A percentile compares a stretch with the other conserved stretches of the same genome.
Evolutionary conservation across 257 asterid genomes (phyloP).

Genomic region (Dorcoceras hygrometricum): DNA sequence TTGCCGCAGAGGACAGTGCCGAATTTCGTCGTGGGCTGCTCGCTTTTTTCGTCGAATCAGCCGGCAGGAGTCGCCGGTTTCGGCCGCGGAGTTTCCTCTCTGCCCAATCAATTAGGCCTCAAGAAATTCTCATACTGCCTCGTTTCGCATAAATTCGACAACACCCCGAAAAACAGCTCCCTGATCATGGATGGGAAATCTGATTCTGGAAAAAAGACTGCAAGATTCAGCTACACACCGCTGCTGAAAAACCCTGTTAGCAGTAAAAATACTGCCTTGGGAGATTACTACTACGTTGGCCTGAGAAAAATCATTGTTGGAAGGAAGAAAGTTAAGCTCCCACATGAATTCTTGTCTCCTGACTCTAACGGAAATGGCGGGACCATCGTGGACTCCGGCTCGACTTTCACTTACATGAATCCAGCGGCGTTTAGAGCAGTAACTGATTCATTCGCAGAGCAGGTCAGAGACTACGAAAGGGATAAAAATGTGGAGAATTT

Average conservation of each 20-base stretch:
- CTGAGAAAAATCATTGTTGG: conserved; percentile 61
- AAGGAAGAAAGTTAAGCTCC: conserved; percentile 46
- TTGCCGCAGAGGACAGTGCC: conserved; percentile 36
- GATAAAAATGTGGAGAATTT: conserved; percentile 39
- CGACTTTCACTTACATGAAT: conserved; percentile 64
- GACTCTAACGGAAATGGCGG: conserved; percentile 70
- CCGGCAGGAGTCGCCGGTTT: conserved; percentile 90
- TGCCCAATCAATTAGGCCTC: conserved; percentile 69
- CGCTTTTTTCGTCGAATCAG: conserved; percentile 56
- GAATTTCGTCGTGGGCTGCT: conserved; percentile 74
- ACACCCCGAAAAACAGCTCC: conserved; percentile 41
- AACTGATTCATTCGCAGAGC: conserved; percentile 37
- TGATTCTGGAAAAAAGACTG: conserved; percentile 37
- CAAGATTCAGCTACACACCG: conserved; percentile 45
- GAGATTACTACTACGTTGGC: conserved; percentile 59
- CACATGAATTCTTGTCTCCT: conserved; percentile 39
- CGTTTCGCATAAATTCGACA: conserved; percentile 61
- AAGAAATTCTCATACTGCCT: conserved; percentile 75
- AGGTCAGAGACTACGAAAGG: conserved; percentile 49
- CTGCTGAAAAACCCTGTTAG: conserved; percentile 42
- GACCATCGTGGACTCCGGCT: conserved; percentile 83
- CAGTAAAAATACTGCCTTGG: conserved; percentile 30
- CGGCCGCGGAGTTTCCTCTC: conserved; percentile 64
- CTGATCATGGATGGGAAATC: conserved; percentile 48
- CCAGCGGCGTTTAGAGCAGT: conserved; percentile 39